A percentile compares a stretch with the other conserved stretches of the same genome.
phyloP scores from a whole-genome alignment of 2,329 filamentous ascomycete species.

The Colletotrichum scovillei region DNA sequence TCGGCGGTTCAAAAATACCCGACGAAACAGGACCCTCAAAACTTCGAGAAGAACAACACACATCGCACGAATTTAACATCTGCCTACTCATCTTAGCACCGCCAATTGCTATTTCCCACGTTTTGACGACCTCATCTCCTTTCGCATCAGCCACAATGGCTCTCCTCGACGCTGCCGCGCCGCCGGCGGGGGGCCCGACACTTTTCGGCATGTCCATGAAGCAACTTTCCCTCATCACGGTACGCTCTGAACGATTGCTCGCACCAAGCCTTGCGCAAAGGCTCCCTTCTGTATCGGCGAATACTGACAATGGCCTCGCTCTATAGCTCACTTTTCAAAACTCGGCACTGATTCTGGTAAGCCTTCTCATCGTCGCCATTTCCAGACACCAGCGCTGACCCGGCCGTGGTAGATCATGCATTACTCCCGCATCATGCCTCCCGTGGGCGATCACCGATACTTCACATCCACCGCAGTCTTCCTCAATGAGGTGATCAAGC shows the following conservation, averaged over 20 bases:
- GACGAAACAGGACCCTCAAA: constrained; percentile 17
- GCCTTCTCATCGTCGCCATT: constrained; percentile 25
- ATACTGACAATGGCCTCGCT: constrained; percentile 34
- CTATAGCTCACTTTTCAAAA: constrained; percentile 81
- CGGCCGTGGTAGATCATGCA: constrained; percentile 77
- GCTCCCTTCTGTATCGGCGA: constrained; percentile 1
- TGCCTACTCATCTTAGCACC: not conserved
- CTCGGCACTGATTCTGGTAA: constrained; percentile 77
- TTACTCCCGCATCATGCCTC: constrained; percentile 95
- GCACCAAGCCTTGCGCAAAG: not conserved
- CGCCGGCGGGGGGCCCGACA: constrained; percentile 53
- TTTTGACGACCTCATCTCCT: constrained; percentile 6
- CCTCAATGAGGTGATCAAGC: constrained; percentile 91
- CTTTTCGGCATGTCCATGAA: constrained; percentile 74
- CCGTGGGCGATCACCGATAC: constrained; percentile 84
- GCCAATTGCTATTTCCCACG: constrained; percentile 5
- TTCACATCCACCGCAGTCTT: constrained; percentile 95
- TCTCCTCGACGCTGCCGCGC: constrained; percentile 51
- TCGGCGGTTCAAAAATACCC: constrained; percentile 20
- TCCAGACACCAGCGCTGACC: constrained; percentile 12
- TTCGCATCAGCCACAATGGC: constrained; percentile 48
- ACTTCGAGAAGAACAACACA: not conserved
- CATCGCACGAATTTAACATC: not conserved
- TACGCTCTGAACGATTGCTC: constrained; percentile 33
- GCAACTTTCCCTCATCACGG: constrained; percentile 67